A percentile compares a stretch with the other conserved stretches of the same genome.
phyloP scores from a whole-genome alignment of 2,329 filamentous ascomycete species.

The Sporothrix dimorphospora region DNA sequence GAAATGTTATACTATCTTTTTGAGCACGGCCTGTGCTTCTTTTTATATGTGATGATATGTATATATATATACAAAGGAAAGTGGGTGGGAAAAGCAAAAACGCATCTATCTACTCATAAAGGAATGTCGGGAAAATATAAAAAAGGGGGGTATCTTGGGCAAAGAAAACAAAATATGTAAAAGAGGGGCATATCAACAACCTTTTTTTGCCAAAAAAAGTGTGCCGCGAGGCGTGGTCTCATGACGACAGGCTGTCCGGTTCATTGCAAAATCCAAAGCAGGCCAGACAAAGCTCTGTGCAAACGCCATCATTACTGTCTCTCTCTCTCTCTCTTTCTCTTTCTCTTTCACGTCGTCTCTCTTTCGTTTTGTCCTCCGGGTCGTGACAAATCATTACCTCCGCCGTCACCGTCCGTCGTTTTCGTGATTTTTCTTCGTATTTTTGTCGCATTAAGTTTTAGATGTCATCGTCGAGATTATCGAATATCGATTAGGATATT shows the following conservation, averaged over 20 bases:
- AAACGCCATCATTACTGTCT: not conserved
- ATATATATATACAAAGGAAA: conserved; percentile 21
- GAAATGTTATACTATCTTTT: conserved; percentile 1
- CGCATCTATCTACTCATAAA: conserved; percentile 10
- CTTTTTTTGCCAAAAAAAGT: not conserved
- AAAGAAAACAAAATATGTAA: conserved; percentile 21
- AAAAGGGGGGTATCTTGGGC: conserved; percentile 28
- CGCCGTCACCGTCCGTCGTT: not conserved
- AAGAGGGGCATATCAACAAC: not conserved
- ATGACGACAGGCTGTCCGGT: not conserved
- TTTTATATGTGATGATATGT: not conserved
- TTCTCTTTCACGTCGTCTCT: not conserved
- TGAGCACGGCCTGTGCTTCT: not conserved
- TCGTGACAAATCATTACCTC: conserved; percentile 20
- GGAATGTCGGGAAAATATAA: not conserved
- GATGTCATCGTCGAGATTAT: not conserved
- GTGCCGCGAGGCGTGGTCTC: conserved; percentile 17
- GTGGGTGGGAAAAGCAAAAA: not conserved
- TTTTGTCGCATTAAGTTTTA: not conserved
- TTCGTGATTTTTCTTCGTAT: not conserved
- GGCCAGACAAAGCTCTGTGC: conserved; percentile 10
- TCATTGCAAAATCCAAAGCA: conserved; percentile 6
- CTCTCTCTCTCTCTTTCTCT: not conserved
- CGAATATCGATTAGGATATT: not conserved
- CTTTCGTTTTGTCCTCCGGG: not conserved